Conservation (phyloP, 202 grass and related monocot species). For the Digitaria exilis region DNA sequence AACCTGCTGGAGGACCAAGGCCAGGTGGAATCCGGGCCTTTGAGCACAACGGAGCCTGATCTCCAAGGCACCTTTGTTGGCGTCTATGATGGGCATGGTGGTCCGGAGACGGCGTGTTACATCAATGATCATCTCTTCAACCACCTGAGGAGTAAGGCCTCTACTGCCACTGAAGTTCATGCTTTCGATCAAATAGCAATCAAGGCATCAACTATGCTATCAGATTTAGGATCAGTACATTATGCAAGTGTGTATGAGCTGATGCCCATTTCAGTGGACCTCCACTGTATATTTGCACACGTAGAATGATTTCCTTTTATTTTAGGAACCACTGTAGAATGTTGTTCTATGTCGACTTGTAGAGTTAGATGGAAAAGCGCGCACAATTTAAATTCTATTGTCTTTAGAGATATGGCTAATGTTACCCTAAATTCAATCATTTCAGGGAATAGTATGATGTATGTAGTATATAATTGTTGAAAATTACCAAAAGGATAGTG, state of each 20-base stretch:
- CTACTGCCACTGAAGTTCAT: constrained; percentile 9
- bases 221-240: not conserved
- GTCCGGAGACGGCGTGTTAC: constrained; percentile 74
- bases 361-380: not conserved
- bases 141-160: constrained; percentile 68
- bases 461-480: not conserved
- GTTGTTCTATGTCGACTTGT: not conserved
- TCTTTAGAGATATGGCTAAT: not conserved
- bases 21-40: constrained; percentile 75
- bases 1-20: constrained; percentile 87
- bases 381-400: not conserved
- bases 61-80: constrained; percentile 66
- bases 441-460: not conserved
- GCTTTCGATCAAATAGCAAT: constrained; percentile 20
- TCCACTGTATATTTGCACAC: not conserved
- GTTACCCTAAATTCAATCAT: constrained; percentile 10
- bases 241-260: constrained; percentile 1
- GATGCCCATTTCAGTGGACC: constrained; percentile 7
- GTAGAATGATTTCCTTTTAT: too few species aligned
- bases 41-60: constrained; percentile 53
- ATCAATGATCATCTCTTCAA: constrained; percentile 82
- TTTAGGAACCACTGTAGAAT: not conserved
- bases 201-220: constrained; percentile 17
- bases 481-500: constrained; percentile 19
- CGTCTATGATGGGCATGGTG: constrained; percentile 90